These are phyloP conservation scores for Fusarium sp. DNA, from an alignment of 2,329 filamentous ascomycete genomes.

Conservation along the genomic window DNA sequence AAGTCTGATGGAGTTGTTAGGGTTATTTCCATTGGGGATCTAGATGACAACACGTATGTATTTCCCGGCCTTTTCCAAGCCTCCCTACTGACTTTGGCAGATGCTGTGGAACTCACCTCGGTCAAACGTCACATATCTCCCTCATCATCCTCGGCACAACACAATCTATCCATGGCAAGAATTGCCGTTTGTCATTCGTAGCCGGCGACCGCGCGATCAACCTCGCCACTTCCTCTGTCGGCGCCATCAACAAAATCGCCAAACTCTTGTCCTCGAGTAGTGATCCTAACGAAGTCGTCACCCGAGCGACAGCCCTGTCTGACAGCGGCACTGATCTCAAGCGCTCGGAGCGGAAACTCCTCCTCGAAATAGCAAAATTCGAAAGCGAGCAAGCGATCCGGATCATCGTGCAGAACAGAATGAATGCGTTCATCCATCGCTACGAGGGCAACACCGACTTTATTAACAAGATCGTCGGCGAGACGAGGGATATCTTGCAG, in stretches of 20 bases:
- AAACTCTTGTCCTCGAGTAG: slow-evolving; percentile 43
- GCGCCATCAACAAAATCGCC: slow-evolving; percentile 40
- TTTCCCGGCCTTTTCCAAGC: rapidly evolving
- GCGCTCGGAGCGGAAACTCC: slow-evolving; percentile 44
- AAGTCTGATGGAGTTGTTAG: slow-evolving; percentile 46
- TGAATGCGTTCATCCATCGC: slow-evolving; percentile 43
- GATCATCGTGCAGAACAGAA: slow-evolving; percentile 18
- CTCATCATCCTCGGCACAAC: slow-evolving; percentile 46
- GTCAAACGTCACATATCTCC: slow-evolving; percentile 47
- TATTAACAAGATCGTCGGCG: slow-evolving; percentile 45
- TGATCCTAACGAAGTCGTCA: slow-evolving; percentile 37
- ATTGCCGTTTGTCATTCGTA: slow-evolving; percentile 48
- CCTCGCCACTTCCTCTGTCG: slow-evolving; percentile 37
- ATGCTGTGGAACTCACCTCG: slow-evolving; percentile 49
- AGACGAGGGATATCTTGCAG: slow-evolving; percentile 37
- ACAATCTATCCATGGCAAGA: slow-evolving; percentile 48
- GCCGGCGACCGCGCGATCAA: slow-evolving; percentile 45
- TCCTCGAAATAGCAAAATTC: slow-evolving; percentile 46
- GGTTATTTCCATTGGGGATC: slow-evolving; percentile 45
- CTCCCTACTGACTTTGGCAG: slow-evolving; percentile 7
- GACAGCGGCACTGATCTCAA: slow-evolving; percentile 37
- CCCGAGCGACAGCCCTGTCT: slow-evolving; percentile 20
- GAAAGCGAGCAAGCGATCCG: slow-evolving; percentile 42
- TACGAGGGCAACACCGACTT: slow-evolving; percentile 45
- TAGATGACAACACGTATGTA: slow-evolving; percentile 48